Evolutionary conservation across 768 basidiomycete species (phyloP), one percentile per base, ranked within the genome.

Genomic region (Serendipita sp.): DNA sequence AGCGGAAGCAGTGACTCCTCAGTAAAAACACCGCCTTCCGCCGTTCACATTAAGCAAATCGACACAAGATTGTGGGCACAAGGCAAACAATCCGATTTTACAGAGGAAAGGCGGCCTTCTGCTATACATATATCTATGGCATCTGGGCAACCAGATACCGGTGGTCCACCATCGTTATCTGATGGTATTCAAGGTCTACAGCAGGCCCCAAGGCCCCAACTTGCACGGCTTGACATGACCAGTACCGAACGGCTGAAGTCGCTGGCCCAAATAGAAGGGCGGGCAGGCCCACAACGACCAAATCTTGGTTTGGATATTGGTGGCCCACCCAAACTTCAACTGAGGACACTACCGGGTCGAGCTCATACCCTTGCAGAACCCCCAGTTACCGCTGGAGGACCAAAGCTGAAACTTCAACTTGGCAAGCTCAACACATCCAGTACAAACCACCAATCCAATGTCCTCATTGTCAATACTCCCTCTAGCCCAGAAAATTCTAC

Each of bases 311-410:
- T 30, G 13, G 47, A 54, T 36, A 35, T 44, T 65, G 64, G 11
- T 5, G 65, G 66, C 35, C 67, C 67, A 54, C 67, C 67, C 34
- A 68, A 68, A 44, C 63, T 68, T 15, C 62, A 62, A 45, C 48
- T 68, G 30, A 34, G 65, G 52, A 68, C 67, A 10, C 18, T 52
- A 11, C 66, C 66, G 8, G 36, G 5, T 28, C 66, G 66, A 18
- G 56, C 67, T 13, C 48, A 48, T 18, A 66, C 67, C 8, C 28
- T 68, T 18, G 65, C 65, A 28, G 63, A 52, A 34, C 46, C 54
- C 66, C 36, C 47, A 16, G 13, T 65, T 65, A 8, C 38, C 47
- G 58, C 15, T 44, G 44, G 32, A 51, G 35, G 58, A 60, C 52
- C 44, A 32, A 18, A 62, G 64, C 48, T n/a, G 47, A 60, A 66